Base-by-base conservation (phyloP, 306 rosid species). In the Erythrophleum fordii region DNA sequence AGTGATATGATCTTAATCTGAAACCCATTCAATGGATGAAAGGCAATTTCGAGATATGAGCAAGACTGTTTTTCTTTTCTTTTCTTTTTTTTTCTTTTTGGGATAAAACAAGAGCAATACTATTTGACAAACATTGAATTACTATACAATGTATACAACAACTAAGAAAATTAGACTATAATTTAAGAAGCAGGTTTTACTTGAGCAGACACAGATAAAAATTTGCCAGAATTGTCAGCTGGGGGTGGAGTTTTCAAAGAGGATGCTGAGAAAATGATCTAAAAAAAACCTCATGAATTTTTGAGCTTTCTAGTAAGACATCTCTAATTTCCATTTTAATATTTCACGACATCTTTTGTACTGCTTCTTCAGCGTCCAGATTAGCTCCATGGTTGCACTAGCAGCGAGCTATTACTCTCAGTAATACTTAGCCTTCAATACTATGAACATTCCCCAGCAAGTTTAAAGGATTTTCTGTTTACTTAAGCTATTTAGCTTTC, bases 231-330 rank as follows among this genome's bases (percentile, higher is more conserved):
- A 45, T 44, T 42, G 42, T 62, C 31, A 6, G 44, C 22, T 49
- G 20, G 42, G 34, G 16, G 9, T 28, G 77, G 8, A 25, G 16
- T 11, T 61, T 44, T 35, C 44, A 37, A 83, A 58, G 20, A 49
- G 72, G 56, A 20, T 41, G 72, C 37, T 65, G 70, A 75, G 44
- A 42, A 69, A 70, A 37, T 5, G 11, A 69, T 66, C n/a, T 37
- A n/a, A 28, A 59, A 17, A 37, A 75, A 48, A 22, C 49, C 44
- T 1, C 26, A 12, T 61, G 3, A 5, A 14, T 20, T 22, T 61
- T 16, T 53, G 45, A 80, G 68, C 26, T 72, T 26, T 72, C 80
- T 64, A 44, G 53, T 55, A 34, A 81, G 55, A 39, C 25, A 52
- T 80, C 37, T 69, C 16, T 16, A n/a, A 16, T 48, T 35, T 17